Percentiles rank a stretch among this genome's conserved stretches.
Conservation (phyloP, 2,329 filamentous ascomycete genomes). For the Dactylonectria estremocensis region DNA sequence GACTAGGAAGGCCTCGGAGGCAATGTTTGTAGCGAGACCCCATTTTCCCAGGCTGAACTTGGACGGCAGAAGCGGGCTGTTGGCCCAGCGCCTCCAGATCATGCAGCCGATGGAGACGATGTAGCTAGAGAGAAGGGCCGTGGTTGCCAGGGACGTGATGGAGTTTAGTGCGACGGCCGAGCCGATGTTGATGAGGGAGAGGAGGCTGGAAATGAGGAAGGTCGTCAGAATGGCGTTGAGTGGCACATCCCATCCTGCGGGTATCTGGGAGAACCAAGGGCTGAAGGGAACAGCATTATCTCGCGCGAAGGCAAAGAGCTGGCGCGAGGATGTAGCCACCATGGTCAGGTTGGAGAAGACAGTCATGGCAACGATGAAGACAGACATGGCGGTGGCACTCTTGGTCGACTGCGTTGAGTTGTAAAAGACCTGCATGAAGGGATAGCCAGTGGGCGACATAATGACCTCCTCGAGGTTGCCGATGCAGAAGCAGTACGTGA, state of each 20-base stretch:
- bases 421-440: constrained; percentile 43
- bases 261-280: constrained; percentile 39
- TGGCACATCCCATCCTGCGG: constrained; percentile 36
- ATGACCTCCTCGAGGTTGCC: constrained; percentile 41
- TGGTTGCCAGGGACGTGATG: constrained; percentile 38
- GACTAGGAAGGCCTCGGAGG: constrained; percentile 37
- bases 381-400: constrained; percentile 40
- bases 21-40: constrained; percentile 38
- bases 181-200: constrained; percentile 43
- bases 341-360: constrained; percentile 42
- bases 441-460: constrained; percentile 35
- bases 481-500: constrained; percentile 41
- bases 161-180: constrained; percentile 39
- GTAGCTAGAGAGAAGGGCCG: constrained; percentile 39
- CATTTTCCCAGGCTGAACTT: constrained; percentile 40
- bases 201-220: constrained; percentile 37
- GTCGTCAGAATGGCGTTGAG: constrained; percentile 41
- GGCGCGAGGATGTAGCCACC: constrained; percentile 40
- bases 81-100: constrained; percentile 39
- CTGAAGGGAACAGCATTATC: constrained; percentile 43
- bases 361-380: constrained; percentile 42
- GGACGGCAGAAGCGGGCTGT: constrained; percentile 27
- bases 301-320: constrained; percentile 41
- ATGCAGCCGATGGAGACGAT: constrained; percentile 43
- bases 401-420: constrained; percentile 37